Base-by-base conservation (phyloP, 2,329 filamentous ascomycete genomes). In the Onygenales sp. region DNA sequence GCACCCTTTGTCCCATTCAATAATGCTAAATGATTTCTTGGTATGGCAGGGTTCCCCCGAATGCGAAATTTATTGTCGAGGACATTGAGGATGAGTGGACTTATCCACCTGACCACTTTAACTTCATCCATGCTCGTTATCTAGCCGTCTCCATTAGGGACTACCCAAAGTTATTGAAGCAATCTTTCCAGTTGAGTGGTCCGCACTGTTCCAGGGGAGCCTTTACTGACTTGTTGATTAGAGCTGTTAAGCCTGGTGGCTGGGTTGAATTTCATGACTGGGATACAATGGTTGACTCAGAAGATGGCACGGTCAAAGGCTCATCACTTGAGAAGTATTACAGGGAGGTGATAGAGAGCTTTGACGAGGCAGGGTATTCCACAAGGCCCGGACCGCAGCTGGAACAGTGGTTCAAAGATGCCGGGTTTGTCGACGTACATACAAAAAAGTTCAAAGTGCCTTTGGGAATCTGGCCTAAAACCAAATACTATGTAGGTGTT, bases 71-170 rank as follows among this genome's bases (percentile, higher is more conserved):
- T 58, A 69, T 79, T 62, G 72, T 82, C 10, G 80, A 83, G 54
- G 80, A 83, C 57, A 71, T 78, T 27, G 79, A 83, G 63, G 73
- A 72, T 51, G 70, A 72, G 3, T 83, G 80, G 80, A 62, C 81
- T 17, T 74, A 80, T 31, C 31, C 50, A 54, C 75, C 3, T 61
- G 74, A 80, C 55, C 72, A 77, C 51, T 83, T 82, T 52, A 79
- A 84, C 61, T 82, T 81, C 54, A 75, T 84, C 36, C 80, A 84
- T 61, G 75, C 77, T 13, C 72, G 81, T 2, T 75, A 79, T 53
- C 77, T 78, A 1, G 75, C 78, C 13, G 75, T 78, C 71, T 78
- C 75, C 3, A 76, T 83, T 53, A 75, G 73, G 46, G 73, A 82
- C 59, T 83, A 79, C 79, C 71, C 71, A 1, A 68, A 62, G 13